Evolutionary conservation across 2,329 filamentous ascomycete genomes (phyloP), one percentile per base, ranked within the genome.

Genomic region (Blastomyces silverae): DNA sequence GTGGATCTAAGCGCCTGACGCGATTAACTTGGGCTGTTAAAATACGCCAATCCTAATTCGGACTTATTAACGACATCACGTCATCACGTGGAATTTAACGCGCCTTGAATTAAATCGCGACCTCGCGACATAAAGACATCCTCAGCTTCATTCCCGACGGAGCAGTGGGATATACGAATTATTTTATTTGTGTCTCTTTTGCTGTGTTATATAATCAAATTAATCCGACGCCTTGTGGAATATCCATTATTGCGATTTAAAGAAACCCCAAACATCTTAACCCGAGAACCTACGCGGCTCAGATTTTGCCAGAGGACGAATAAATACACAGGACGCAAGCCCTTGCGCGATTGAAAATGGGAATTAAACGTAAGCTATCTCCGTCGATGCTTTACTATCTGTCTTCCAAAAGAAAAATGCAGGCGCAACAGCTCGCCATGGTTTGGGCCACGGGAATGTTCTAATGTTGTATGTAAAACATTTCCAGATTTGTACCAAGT

Each of bases 401-500:
- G 22, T 64, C 34, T 63, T 65, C 20, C n/a, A 46, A 20, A 11
- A 59, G 44, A 46, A 64, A 60, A 46, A 17, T 28, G 31, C 58
- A 37, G 55, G 46, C 62, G 50, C 68, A 72, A 50, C 10, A 4
- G 20, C 20, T 37, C 37, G 31, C 37, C 31, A 39, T n/a, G 1
- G 1, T 22, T 8, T 57, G 55, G 55, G 8, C 20, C 8, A 57
- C 17, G 31, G n/a, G n/a, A 57, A 57, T 13, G 17, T 57, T 74
- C 62, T 55, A 48, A 59, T n/a, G 46, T 39, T 17, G 37, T 50
- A 53, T 22, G 17, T 55, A n/a, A 56, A 28, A 39, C 20, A 7
- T 5, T 39, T 28, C 31, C 68, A 82, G 86, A 90, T 71, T 84
- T 94, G 55, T 91, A 88, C 77, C 84, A 86, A 69, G 88, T 94